These are phyloP conservation scores for Fusarium tupiense DNA, from an alignment of 2,329 filamentous ascomycete species.

Conservation along the genomic window DNA sequence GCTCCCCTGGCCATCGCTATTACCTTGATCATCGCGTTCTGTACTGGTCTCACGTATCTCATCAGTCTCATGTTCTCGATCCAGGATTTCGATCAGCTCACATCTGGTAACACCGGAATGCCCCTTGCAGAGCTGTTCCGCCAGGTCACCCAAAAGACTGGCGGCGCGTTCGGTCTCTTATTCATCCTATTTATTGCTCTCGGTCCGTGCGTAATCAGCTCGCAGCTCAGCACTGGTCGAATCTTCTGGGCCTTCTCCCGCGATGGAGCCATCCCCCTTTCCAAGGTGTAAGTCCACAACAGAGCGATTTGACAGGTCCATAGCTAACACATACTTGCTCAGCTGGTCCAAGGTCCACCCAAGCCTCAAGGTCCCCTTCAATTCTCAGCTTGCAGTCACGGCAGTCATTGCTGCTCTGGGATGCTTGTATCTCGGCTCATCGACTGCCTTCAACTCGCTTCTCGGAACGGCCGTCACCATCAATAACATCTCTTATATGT, in stretches of 20 bases:
- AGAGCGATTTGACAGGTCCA: too few relatives aligned
- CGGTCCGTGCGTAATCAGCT: background rate
- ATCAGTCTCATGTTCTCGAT: conserved; percentile 7
- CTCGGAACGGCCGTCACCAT: background rate
- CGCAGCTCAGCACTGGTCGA: background rate
- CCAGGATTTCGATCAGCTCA: background rate
- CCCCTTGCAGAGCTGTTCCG: conserved; percentile 4
- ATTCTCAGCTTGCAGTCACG: background rate
- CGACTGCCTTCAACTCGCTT: conserved; percentile 7
- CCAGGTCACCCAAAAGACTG: background rate
- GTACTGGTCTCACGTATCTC: background rate
- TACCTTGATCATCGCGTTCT: background rate
- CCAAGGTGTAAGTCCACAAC: background rate
- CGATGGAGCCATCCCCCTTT: background rate
- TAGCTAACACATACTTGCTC: accelerated
- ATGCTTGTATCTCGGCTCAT: conserved; percentile 1
- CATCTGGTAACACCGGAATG: background rate
- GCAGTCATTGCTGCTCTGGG: background rate
- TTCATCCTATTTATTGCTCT: background rate
- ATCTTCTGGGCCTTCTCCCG: conserved; percentile 16
- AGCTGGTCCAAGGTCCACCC: conserved; percentile 10
- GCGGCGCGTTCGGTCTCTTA: background rate
- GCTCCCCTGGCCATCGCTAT: conserved; percentile 1
- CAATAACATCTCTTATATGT: conserved; percentile 8
- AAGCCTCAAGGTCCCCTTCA: background rate